Evolutionary conservation across 805 yeast species (phyloP).

Genomic region (Hanseniaspora meyeri): DNA sequence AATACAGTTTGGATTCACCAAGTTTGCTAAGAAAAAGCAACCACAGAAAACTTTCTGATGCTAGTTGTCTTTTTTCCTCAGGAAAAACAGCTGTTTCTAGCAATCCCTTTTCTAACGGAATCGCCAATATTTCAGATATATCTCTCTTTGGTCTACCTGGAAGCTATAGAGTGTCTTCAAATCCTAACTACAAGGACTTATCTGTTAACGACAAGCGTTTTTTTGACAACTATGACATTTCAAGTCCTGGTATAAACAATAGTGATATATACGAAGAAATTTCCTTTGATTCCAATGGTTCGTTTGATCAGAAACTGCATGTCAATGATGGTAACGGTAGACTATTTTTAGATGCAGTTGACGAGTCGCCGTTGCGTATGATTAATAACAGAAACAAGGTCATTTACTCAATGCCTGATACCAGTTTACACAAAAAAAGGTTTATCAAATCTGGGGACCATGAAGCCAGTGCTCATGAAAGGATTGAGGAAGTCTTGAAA

Average conservation of each 20-base stretch:
- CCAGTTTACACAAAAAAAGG: not conserved
- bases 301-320: not conserved
- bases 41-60: not conserved
- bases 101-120: not conserved
- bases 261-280: not conserved
- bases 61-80: not conserved
- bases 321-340: not conserved
- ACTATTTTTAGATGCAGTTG: not conserved
- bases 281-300: not conserved
- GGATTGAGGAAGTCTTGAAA: conserved; percentile 17
- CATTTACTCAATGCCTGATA: conserved; percentile 8
- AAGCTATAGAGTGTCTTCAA: not conserved
- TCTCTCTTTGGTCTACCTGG: not conserved
- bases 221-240: not conserved
- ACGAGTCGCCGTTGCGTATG: not conserved
- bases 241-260: not conserved
- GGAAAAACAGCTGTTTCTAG: not conserved
- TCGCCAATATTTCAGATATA: not conserved
- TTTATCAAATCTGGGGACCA: conserved; percentile 7
- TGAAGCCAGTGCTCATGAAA: conserved; percentile 19
- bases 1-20: not conserved
- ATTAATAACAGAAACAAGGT: conserved; percentile 16
- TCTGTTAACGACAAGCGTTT: not conserved
- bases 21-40: not conserved
- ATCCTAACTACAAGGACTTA: not conserved